Conservation (phyloP, 2,329 filamentous ascomycete species). For the Coleophoma eucalyptorum region DNA sequence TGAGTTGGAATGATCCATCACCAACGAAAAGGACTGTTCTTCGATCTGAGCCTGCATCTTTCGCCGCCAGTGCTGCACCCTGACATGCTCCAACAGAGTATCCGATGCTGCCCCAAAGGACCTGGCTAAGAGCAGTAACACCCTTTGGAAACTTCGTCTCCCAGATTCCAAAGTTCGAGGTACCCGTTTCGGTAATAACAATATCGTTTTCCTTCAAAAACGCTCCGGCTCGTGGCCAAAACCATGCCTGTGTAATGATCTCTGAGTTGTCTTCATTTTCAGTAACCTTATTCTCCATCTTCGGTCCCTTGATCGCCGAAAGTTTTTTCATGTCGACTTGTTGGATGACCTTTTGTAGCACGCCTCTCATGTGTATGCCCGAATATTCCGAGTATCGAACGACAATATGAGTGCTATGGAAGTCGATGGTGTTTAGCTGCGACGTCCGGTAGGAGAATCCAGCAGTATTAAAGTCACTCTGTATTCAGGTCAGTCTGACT, state of each 20-base stretch:
- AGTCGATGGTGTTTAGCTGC: slow-evolving; percentile 74
- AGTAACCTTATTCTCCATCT: slow-evolving; percentile 46
- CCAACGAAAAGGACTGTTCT: slow-evolving; percentile 84
- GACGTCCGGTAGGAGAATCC: slow-evolving; percentile 79
- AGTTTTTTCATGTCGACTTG: slow-evolving; percentile 55
- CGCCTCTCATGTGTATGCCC: slow-evolving; percentile 71
- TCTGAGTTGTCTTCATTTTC: slow-evolving; percentile 34
- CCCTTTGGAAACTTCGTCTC: slow-evolving; percentile 73
- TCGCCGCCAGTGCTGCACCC: slow-evolving; percentile 70
- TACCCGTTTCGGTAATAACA: slow-evolving; percentile 83
- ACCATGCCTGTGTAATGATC: slow-evolving; percentile 64
- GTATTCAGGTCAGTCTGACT: slow-evolving; percentile 20
- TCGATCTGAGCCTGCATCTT: slow-evolving; percentile 54
- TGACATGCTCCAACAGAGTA: slow-evolving; percentile 60
- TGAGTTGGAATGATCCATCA: slow-evolving; percentile 83
- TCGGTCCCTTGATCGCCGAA: slow-evolving; percentile 47
- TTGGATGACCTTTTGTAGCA: slow-evolving; percentile 67
- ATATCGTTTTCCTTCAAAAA: slow-evolving; percentile 73
- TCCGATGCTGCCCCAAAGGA: slow-evolving; percentile 67
- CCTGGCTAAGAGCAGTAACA: slow-evolving; percentile 79
- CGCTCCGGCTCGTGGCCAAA: slow-evolving; percentile 74
- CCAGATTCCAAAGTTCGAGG: slow-evolving; percentile 84
- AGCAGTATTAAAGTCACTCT: slow-evolving; percentile 78
- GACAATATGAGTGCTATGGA: slow-evolving; percentile 70
- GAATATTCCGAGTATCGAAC: slow-evolving; percentile 79